Base-by-base conservation (phyloP, 2,329 filamentous ascomycete genomes). In the Colletotrichum musae region DNA sequence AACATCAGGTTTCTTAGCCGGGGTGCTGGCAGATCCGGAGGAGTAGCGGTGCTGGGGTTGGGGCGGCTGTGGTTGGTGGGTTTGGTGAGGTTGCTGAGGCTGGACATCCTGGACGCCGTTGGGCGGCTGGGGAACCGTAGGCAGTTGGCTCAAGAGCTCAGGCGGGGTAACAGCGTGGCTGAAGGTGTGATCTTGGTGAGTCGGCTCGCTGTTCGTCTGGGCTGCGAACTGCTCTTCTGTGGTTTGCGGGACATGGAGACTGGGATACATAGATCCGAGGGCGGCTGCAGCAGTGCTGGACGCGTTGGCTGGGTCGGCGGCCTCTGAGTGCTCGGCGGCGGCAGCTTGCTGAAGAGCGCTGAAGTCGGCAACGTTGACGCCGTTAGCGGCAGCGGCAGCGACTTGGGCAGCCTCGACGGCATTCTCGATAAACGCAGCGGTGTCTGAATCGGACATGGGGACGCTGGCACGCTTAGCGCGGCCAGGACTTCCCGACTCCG, bases 1-100 rank as follows among this genome's bases (percentile, higher is more conserved):
- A n/a, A 98, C 96, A 6, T 92, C 89, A 7, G 95, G 95, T 81
- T 98, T 98, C 72, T 79, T 80, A 64, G 84, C 80, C 72, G 83
- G 80, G 73, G 83, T 80, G 72, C 84, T 74, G 12, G 82, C 72
- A 12, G 80, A 74, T 15, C 69, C 69, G 47, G 77, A 75, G 41
- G 80, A 77, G 73, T 81, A 85, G 70, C 78, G 74, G 45, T 71
- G 71, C 51, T 72, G 71, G 69, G 77, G 57, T 61, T 73, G 71
- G 47, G 74, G 74, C 16, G 76, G 69, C 51, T 69, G 72, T 39
- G 63, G 60, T 13, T 68, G 68, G 24, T 51, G 54, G 13, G 51
- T 41, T 28, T 70, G 66, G 21, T 73, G 71, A 24, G 71, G 48
- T 24, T 45, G 56, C 57, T 69, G 71, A 18, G 66, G 62, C 16